Base-by-base conservation (phyloP, 768 basidiomycete species). In the Suillus subaureus region DNA sequence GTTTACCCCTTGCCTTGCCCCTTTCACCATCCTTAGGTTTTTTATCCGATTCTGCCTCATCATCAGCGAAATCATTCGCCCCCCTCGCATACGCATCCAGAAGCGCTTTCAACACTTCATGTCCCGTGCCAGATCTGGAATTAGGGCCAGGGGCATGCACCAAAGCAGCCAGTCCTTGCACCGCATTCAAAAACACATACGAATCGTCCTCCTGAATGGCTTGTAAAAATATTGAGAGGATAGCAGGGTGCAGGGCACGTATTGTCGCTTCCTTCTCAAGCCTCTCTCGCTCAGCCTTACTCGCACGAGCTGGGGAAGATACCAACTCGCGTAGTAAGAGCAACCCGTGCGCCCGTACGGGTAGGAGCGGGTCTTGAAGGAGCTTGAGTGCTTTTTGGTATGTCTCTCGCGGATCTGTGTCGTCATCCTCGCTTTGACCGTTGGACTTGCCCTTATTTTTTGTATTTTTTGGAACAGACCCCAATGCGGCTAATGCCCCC, bases 321-420 rank as follows among this genome's bases (percentile, higher is more conserved):
- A 96, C 88, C 31, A 98, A 85, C 66, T 93, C 85, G 57, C 91
- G 88, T 26, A 99, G 83, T 28, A 96, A 82, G 43, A 94, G 80
- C 3, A 98, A 81, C 7, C 97, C 97, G 73, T 98, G 96, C 0
- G 94, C 97, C 56, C 96, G 90, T 47, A 99, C 96, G 26, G 97
- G 96, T 12, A 98, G 83, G 42, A 97, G 87, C 1, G 94, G 91
- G 75, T 99, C 97, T 76, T 96, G 92, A 13, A 98, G 80, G 31
- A 96, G 85, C 68, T 89, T 91, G 21, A 98, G 81, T 3, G 96
- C 94, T 70, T 91, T 90, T 71, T 94, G 94, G 75, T 97, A 99
- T 8, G 81, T 85, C 57, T 87, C 88, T 63, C 88, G 87, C 5
- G 85, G 78, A 21, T 70, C 70, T 43, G 26, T 21, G 4, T 42